Conservation (phyloP, 164 flowering plant species). For the Amborella trichopoda region DNA sequence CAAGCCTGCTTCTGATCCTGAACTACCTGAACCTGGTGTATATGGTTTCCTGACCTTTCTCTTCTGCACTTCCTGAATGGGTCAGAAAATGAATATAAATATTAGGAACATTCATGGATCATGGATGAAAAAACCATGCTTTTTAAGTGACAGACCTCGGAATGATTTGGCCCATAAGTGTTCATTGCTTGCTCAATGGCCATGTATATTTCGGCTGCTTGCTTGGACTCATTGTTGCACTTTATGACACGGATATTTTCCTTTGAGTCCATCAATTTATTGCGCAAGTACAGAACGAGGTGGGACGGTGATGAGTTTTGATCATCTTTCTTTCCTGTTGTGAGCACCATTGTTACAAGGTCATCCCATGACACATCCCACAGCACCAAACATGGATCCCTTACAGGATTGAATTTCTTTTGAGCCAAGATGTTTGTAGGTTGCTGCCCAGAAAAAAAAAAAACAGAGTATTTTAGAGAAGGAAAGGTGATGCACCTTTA, state of each 20-base stretch:
- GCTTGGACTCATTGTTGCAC: slow-evolving; percentile 63
- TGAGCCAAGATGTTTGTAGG: slow-evolving; percentile 64
- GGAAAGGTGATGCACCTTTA: too few relatives aligned
- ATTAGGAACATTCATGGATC: neutral
- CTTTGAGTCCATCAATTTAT: slow-evolving; percentile 43
- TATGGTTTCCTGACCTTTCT: slow-evolving; percentile 77
- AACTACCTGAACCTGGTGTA: slow-evolving; percentile 38
- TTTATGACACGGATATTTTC: slow-evolving; percentile 63
- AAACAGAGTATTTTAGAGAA: too few relatives aligned
- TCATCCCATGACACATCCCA: slow-evolving; percentile 94
- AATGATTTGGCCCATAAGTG: slow-evolving; percentile 57
- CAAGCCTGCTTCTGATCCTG: slow-evolving; percentile 17
- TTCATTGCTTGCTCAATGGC: slow-evolving; percentile 68
- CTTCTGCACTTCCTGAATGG: slow-evolving; percentile 45
- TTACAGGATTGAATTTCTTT: slow-evolving; percentile 86
- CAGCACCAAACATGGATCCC: slow-evolving; percentile 84
- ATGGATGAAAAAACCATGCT: neutral
- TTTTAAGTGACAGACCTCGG: slow-evolving; percentile 68
- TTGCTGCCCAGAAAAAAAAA: slow-evolving; percentile 33
- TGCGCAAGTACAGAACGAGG: slow-evolving; percentile 48
- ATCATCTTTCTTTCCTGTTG: slow-evolving; percentile 66
- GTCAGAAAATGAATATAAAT: neutral
- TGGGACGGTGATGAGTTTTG: slow-evolving; percentile 57
- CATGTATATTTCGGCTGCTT: slow-evolving; percentile 61
- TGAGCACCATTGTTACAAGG: slow-evolving; percentile 72